These are phyloP conservation scores for Bombardia bombarda DNA, from an alignment of 495 filamentous ascomycete genomes.

Conservation along the genomic window DNA sequence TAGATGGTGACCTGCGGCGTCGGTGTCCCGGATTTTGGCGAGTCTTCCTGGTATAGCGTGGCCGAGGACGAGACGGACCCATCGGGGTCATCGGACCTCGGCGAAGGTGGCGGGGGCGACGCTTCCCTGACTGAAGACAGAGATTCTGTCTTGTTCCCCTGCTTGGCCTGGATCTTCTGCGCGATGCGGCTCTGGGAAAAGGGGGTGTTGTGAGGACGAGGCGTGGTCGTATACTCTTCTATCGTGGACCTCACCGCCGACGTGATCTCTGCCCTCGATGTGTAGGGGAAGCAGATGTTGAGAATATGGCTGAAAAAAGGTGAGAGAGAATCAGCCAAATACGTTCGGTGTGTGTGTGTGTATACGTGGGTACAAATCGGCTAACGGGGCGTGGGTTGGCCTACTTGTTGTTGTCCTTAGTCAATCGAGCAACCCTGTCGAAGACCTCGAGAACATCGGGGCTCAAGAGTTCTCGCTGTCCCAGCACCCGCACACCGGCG, in stretches of 20 bases:
- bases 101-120: conserved; percentile 26
- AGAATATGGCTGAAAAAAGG: conserved; percentile 54
- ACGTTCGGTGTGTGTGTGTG: not conserved
- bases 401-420: conserved; percentile 70
- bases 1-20: conserved; percentile 20
- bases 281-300: conserved; percentile 97
- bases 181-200: conserved; percentile 84
- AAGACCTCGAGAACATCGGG: conserved; percentile 83
- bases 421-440: conserved; percentile 73
- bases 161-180: conserved; percentile 64
- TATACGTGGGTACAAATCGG: too few relatives aligned
- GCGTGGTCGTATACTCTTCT: conserved; percentile 65
- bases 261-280: conserved; percentile 91
- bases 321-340: not conserved
- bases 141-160: conserved; percentile 39
- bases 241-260: conserved; percentile 84
- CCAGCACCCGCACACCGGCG: conserved; percentile 74
- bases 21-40: conserved; percentile 28
- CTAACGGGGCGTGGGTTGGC: conserved; percentile 2
- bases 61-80: conserved; percentile 48
- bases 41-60: conserved; percentile 40
- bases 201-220: conserved; percentile 50
- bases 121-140: conserved; percentile 37
- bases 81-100: conserved; percentile 36
- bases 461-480: conserved; percentile 69